Base-by-base conservation (phyloP, 2,329 filamentous ascomycete species). In the Ophiostoma piceae region DNA sequence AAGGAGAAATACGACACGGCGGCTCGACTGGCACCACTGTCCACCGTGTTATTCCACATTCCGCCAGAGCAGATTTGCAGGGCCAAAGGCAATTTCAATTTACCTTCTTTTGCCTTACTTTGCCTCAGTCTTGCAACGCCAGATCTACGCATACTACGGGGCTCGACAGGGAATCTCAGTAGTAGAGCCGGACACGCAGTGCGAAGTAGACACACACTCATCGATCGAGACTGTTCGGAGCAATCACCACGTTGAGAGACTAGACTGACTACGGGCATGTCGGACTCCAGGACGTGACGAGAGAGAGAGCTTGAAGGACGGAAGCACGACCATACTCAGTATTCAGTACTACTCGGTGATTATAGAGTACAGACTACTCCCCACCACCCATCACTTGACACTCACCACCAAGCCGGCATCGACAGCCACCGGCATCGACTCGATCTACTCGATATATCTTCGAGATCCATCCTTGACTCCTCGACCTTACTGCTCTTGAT, bases 71-170 rank as follows among this genome's bases (percentile, higher is more conserved):
- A 65, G 32, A 37, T 37, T 65, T 65, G 60, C 35, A 65, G 32
- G 35, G 32, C 32, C 32, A 39, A n/a, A 65, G 62, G 51, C 62
- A 65, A 65, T 65, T 65, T 41, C 39, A 41, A 41, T 41, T 41
- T 41, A 41, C 39, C 39, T 41, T 47, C 19, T 16, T 47, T 47
- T 47, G 43, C 43, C 43, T 47, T 65, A 39, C 62, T 32, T 64
- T 37, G 51, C 51, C 51, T 57, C 51, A 57, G 11, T 65, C 35
- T 65, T 65, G 62, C 62, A 65, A 65, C 62, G 62, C 60, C 62
- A 65, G 62, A 65, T 65, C 62, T 37, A 65, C 62, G 60, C 29
- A 65, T 37, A 26, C 32, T 65, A 65, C 62, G 62, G 62, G 62
- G 62, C 35, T 65, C 32, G 62, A 65, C 62, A 65, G 62, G 62